Base-by-base conservation (phyloP, 768 basidiomycete species). In the Suillus sp. region DNA sequence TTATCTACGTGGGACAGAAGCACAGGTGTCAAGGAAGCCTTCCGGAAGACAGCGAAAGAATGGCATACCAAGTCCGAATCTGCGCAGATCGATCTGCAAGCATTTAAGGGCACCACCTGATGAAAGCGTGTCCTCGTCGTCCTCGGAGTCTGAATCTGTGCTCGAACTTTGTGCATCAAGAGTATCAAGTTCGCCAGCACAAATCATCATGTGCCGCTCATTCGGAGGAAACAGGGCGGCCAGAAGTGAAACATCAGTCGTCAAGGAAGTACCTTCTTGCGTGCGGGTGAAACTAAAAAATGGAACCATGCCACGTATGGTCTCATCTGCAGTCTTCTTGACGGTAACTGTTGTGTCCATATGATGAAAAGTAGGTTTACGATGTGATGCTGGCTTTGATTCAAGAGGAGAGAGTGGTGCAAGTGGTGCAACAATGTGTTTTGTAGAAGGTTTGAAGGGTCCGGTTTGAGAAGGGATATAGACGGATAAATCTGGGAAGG, bases 261-360 rank as follows among this genome's bases (percentile, higher is more conserved):
- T 91, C 59, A 94, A 78, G 13, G 89, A 91, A 27, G 90, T 89
- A 2, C 89, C 89, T 73, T 93, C 92, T 25, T 81, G 75, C 7
- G 91, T 92, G 64, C 90, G 81, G 20, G 91, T 92, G 70, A 93
- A 89, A 66, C 86, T 90, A 75, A 93, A 87, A 77, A 94, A 93
- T 3, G 90, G 86, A n/a, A 88, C 80, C n/a, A 58, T 64, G 14
- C 66, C 57, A 51, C 62, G 65, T 48, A 22, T 42, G 22, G 16
- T 40, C n/a, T 62, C 56, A 8, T 62, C 38, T 38, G 38, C 38
- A 40, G 51, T 22, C 50, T 64, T 67, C 61, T 62, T 72, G 51
- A 67, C 64, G 54, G 60, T 47, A 27, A 67, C 68, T 18, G 55
- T 27, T 14, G 64, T 10, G 30, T 42, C 37, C 45, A 60, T 54